Evolutionary conservation across 139 green algal species (phyloP).

Genomic region (Closterium sp.): DNA sequence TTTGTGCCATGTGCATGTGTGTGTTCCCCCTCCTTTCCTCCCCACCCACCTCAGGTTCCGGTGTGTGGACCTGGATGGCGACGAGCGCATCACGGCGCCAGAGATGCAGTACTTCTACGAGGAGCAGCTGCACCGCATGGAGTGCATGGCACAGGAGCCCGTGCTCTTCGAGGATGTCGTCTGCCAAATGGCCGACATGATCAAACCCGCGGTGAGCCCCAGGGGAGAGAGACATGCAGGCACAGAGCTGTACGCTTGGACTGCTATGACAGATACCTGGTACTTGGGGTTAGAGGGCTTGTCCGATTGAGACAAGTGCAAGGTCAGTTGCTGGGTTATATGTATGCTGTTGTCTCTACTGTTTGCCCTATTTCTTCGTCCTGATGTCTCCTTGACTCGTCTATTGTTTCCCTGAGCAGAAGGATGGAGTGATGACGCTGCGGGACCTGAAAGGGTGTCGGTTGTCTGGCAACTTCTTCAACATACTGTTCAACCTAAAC

Average conservation of each 20-base stretch:
- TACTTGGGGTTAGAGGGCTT: no score
- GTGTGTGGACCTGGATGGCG: slow-evolving; percentile 88
- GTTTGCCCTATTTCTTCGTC: background rate
- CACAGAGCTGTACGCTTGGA: background rate
- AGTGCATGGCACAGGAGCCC: slow-evolving; percentile 82
- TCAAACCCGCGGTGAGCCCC: slow-evolving; percentile 62
- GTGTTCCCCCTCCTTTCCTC: background rate
- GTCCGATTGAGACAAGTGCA: no score
- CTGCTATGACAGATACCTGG: background rate
- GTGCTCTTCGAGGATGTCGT: slow-evolving; percentile 85
- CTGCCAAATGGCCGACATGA: slow-evolving; percentile 97
- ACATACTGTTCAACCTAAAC: slow-evolving; percentile 97
- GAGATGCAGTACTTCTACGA: slow-evolving; percentile 98
- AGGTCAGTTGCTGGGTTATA: background rate
- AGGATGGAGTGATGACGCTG: slow-evolving; percentile 69
- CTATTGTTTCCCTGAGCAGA: slow-evolving; percentile 16
- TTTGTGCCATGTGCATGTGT: background rate
- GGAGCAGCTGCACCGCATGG: slow-evolving; percentile 97
- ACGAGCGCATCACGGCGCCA: slow-evolving; percentile 75
- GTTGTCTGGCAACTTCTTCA: slow-evolving; percentile 89
- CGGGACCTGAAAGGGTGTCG: slow-evolving; percentile 76
- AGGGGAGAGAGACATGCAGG: background rate
- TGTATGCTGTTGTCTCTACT: background rate
- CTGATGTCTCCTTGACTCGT: background rate
- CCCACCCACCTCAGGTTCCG: slow-evolving; percentile 38